These are phyloP conservation scores for Mrakia gelida DNA, from an alignment of 768 basidiomycete species.

Conservation along the genomic window DNA sequence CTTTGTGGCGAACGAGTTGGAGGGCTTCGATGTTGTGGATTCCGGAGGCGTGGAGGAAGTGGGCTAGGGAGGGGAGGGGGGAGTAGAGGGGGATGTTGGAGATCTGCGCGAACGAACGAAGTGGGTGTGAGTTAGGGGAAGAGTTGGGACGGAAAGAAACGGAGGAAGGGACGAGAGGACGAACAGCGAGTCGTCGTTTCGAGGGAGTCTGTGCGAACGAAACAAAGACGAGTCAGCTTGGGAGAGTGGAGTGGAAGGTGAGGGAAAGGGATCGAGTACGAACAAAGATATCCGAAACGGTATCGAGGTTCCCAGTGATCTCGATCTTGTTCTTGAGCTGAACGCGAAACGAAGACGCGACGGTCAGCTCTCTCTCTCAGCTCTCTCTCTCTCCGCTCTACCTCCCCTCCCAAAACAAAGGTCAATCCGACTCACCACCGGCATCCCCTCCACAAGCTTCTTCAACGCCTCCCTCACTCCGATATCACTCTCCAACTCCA, in stretches of 20 bases:
- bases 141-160: neutral
- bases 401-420: no score
- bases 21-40: conserved; percentile 2
- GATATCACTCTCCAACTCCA: neutral
- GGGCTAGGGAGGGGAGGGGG: neutral
- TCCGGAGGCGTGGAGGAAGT: conserved; percentile 4
- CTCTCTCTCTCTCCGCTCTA: neutral
- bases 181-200: neutral
- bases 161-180: neutral
- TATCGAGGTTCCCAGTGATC: neutral
- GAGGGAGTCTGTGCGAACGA: neutral
- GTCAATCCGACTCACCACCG: neutral
- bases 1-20: conserved; percentile 5
- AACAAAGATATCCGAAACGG: conserved; percentile 2
- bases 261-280: neutral
- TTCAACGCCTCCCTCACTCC: neutral
- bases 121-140: neutral
- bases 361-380: neutral
- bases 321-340: conserved; percentile 16
- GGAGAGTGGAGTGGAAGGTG: neutral
- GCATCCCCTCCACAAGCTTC: neutral
- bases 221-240: neutral
- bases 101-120: neutral
- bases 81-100: conserved; percentile 14
- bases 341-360: neutral